Evolutionary conservation across 495 filamentous ascomycete species (phyloP).

Genomic region (Podospora fimiseda): DNA sequence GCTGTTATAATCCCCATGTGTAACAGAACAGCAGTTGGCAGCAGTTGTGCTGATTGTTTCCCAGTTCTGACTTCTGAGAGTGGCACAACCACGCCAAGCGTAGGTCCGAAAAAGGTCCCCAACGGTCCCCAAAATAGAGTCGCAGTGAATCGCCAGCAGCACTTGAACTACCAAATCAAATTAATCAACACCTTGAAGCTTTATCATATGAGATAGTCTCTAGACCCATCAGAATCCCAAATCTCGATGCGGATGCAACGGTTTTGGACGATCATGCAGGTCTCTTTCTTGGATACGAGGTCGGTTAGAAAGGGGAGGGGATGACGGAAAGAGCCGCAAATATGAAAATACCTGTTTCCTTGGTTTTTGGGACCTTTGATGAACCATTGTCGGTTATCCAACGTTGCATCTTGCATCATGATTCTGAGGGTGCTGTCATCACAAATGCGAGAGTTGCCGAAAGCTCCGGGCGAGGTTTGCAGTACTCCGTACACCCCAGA

Average conservation of each 20-base stretch:
- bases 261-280: background rate
- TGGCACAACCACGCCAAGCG: background rate
- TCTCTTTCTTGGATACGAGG: background rate
- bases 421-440: background rate
- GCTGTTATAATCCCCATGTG: too few relatives aligned
- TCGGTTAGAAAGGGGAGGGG: background rate
- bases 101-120: background rate
- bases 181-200: too few relatives aligned
- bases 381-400: background rate
- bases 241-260: background rate
- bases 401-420: background rate
- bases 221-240: background rate
- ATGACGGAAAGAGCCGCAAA: background rate
- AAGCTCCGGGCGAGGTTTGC: too few relatives aligned
- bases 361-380: background rate
- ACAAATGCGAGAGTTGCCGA: background rate
- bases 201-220: background rate
- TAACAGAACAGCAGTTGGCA: background rate
- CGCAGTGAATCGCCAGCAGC: too few relatives aligned
- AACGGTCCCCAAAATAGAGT: background rate
- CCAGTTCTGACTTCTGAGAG: background rate
- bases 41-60: background rate
- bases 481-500: too few relatives aligned
- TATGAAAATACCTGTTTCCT: background rate
- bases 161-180: too few relatives aligned